Evolutionary conservation across 1,139 yeast species (phyloP).

Genomic region (Lodderomyces orthopsilosis): DNA sequence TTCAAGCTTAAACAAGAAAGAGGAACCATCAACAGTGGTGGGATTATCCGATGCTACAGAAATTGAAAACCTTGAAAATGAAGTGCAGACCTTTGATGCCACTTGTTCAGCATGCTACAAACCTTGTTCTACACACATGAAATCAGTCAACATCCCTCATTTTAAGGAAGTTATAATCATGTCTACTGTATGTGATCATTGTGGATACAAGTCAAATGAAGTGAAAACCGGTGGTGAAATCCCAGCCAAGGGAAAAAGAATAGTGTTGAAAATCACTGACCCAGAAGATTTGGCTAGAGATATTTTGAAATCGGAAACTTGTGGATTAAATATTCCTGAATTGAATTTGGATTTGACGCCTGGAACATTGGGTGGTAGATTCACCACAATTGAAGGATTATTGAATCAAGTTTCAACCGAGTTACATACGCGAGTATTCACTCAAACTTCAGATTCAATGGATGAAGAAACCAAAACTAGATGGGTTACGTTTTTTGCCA

Average conservation of each 20-base stretch:
- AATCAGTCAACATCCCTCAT: constrained; percentile 94
- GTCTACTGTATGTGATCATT: constrained; percentile 89
- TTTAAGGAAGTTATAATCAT: constrained; percentile 95
- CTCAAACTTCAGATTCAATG: constrained; percentile 91
- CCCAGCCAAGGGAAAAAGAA: constrained; percentile 78
- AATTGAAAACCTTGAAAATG: constrained; percentile 80
- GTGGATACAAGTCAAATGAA: constrained; percentile 97
- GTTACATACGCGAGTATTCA: constrained; percentile 78
- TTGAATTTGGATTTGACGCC: constrained; percentile 87
- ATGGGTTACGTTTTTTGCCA: constrained; percentile 79
- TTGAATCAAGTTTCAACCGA: constrained; percentile 87
- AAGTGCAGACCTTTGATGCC: constrained; percentile 90
- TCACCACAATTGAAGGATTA: constrained; percentile 94
- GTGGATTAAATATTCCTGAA: constrained; percentile 85
- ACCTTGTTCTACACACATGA: constrained; percentile 92
- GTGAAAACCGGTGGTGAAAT: constrained; percentile 98
- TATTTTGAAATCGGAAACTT: constrained; percentile 90
- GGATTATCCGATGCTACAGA: constrained; percentile 70
- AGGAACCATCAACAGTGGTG: constrained; percentile 25
- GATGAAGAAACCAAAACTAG: constrained; percentile 67
- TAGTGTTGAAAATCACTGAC: constrained; percentile 76
- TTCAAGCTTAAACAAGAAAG: neutral
- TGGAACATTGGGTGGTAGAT: constrained; percentile 97
- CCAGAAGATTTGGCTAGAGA: constrained; percentile 94
- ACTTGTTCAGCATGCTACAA: constrained; percentile 87